phyloP scores from a whole-genome alignment of 129 eudicot genomes.

The Artemisia tridentata region DNA sequence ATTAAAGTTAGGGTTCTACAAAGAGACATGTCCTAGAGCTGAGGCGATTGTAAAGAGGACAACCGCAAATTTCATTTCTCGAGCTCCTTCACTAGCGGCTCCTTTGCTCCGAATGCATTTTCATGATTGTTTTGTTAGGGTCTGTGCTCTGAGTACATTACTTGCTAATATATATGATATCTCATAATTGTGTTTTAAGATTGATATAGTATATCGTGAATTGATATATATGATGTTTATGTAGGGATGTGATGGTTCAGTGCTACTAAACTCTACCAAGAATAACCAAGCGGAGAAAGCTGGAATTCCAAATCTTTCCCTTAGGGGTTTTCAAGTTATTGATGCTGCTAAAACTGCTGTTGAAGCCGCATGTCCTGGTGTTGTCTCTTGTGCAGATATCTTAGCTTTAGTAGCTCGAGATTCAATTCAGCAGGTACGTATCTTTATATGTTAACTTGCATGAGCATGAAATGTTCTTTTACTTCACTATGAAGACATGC shows the following conservation, averaged over 20 bases:
- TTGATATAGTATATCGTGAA: background rate
- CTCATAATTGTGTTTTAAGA: background rate
- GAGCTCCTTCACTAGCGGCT: slow-evolving; percentile 63
- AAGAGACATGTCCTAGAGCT: slow-evolving; percentile 46
- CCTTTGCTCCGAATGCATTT: slow-evolving; percentile 72
- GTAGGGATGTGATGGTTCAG: slow-evolving; percentile 82
- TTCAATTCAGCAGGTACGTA: slow-evolving; percentile 27
- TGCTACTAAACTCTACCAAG: slow-evolving; percentile 51
- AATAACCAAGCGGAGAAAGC: slow-evolving; percentile 54
- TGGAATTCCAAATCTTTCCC: slow-evolving; percentile 46
- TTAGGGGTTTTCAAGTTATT: slow-evolving; percentile 60
- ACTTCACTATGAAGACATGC: too few species aligned
- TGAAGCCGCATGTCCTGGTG: slow-evolving; percentile 59
- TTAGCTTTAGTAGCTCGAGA: slow-evolving; percentile 73
- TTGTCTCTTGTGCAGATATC: slow-evolving; percentile 83
- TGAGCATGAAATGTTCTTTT: too few species aligned
- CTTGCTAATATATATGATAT: background rate
- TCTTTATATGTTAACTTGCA: background rate
- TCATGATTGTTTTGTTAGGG: slow-evolving; percentile 83
- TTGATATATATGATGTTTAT: slow-evolving; percentile 1
- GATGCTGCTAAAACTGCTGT: slow-evolving; percentile 64
- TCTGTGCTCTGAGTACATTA: slow-evolving; percentile 16
- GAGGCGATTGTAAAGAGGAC: slow-evolving; percentile 42
- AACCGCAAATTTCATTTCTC: slow-evolving; percentile 34
- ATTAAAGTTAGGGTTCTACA: slow-evolving; percentile 38